Conservation (phyloP, 345 rosid species). For the Citrus sinensis region DVS_A1.0 CM039161.1:3663501-3664000, state of each 20-base stretch:
- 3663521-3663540: neutral
- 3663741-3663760: neutral
- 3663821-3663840: neutral
- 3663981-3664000: slow-evolving; percentile 49
- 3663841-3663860: neutral
- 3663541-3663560: neutral
- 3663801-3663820: neutral
- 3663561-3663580: neutral
- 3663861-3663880: neutral
- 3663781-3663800: neutral
- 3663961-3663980: slow-evolving; percentile 29
- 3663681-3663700: neutral
- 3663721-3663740: neutral
- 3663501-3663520: neutral
- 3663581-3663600: neutral
- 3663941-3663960: slow-evolving; percentile 6
- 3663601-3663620: neutral
- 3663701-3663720: neutral
- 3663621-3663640: neutral
- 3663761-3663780: neutral
- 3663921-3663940: neutral
- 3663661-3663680: neutral
- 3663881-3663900: slow-evolving; percentile 8
- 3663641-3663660: neutral
- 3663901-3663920: neutral